phyloP scores from a whole-genome alignment of 441 rosid species.

The Jatropha podagrica region DNA sequence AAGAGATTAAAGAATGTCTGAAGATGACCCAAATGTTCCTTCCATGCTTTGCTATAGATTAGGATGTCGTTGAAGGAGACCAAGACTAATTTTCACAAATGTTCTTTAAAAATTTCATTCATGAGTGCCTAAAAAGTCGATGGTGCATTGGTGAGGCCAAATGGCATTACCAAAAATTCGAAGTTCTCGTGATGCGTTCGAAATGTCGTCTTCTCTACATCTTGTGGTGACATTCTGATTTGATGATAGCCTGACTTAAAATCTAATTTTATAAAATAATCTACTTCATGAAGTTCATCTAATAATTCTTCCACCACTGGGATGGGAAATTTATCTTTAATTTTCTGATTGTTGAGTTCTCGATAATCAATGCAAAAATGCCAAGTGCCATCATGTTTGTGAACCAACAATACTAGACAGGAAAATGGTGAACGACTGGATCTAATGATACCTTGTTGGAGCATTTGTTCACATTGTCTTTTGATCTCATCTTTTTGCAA shows the following conservation, averaged over 20 bases:
- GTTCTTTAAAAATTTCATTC: neutral
- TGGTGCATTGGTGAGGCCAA: neutral
- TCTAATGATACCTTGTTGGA: neutral
- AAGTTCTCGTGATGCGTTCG: neutral
- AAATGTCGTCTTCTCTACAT: neutral
- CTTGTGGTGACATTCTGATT: neutral
- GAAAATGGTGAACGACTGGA: neutral
- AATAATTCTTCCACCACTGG: neutral
- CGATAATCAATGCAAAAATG: neutral
- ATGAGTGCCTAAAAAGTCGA: neutral
- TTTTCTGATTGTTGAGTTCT: neutral
- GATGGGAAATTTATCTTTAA: neutral
- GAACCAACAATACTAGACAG: neutral
- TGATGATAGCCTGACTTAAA: neutral
- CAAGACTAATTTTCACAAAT: neutral
- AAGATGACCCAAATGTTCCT: neutral
- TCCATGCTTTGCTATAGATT: neutral
- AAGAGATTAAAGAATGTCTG: neutral
- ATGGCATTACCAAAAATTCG: neutral
- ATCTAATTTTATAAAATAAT: neutral
- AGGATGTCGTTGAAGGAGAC: neutral
- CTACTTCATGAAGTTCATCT: neutral
- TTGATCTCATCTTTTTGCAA: neutral
- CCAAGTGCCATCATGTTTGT: neutral
- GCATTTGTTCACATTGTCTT: neutral